phyloP scores from a whole-genome alignment of 345 rosid species.

The Boechera divaricarpa region DNA sequence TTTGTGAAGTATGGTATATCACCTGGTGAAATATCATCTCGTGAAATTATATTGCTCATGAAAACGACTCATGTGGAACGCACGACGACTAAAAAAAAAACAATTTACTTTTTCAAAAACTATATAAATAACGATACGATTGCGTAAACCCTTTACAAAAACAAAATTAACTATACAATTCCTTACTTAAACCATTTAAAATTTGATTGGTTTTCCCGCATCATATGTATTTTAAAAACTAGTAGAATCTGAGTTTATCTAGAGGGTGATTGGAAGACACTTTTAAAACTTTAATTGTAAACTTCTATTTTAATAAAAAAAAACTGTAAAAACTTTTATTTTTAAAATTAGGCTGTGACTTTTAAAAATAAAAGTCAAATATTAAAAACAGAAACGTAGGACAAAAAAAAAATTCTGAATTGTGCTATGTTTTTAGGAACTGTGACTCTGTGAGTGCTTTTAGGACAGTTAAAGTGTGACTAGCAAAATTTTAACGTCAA shows the following conservation, averaged over 20 bases:
- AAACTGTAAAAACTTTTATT: no score
- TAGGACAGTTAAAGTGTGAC: no score
- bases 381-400: no score
- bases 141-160: neutral
- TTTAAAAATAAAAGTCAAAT: no score
- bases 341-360: no score
- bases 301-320: no score
- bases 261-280: no score
- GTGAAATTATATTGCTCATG: constrained; percentile 2
- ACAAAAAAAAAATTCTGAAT: no score
- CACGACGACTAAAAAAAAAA: neutral
- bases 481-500: no score
- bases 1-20: neutral
- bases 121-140: neutral
- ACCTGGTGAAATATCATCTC: neutral
- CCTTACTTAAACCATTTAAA: neutral
- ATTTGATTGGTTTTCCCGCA: neutral
- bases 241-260: neutral
- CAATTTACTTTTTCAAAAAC: constrained; percentile 8
- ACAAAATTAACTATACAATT: neutral
- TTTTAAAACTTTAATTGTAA: no score
- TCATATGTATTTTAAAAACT: neutral
- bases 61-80: constrained; percentile 36
- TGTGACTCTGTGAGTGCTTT: no score
- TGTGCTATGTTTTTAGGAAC: no score